Base-by-base conservation (phyloP, 164 flowering plant species). In the Stephania cephalantha region DNA sequence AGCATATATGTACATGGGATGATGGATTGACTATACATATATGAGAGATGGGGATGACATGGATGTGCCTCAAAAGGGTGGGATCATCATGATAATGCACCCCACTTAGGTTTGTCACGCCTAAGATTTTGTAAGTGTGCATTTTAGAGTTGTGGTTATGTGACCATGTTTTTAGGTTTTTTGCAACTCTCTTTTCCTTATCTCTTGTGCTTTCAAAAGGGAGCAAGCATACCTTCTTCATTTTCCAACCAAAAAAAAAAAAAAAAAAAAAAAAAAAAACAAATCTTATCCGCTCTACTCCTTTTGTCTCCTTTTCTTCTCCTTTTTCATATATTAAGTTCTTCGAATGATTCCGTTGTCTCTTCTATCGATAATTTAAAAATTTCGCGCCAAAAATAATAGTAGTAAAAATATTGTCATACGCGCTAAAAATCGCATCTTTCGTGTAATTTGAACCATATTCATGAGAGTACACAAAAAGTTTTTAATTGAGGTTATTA, bases 51-150 rank as follows among this genome's bases (percentile, higher is more conserved):
- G 13, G 25, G 72, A 20, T 48, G 73, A 50, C 5, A 11, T 18
- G 52, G 72, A 46, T 45, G 71, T 69, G 72, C 6, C 25, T 15
- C 53, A 7, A 70, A 48, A 70, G 55, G 78, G 76, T 63, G 79
- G 73, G 69, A 64, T 72, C 72, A 80, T 80, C 78, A 88, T 87
- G 85, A 88, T 90, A 83, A 80, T 87, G 90, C 87, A 80, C 85
- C 90, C 91, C 90, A 87, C 88, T 88, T 82, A 46, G 72, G 76
- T 80, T 71, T 83, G 90, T 84, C 94, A 90, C 90, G 90, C 92
- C 85, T 83, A 76, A 79, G 78, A 75, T 85, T 87, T 87, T 81
- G 84, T 83, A 83, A 70, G 69, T 74, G 79, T 81, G 74, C 74
- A 50, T 74, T 72, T 65, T 65, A 2, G 68, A 30, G 22, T 48